Evolutionary conservation across 108 stramenopile species (phyloP).

Genomic region (Cyclotella distinguenda): DNA sequence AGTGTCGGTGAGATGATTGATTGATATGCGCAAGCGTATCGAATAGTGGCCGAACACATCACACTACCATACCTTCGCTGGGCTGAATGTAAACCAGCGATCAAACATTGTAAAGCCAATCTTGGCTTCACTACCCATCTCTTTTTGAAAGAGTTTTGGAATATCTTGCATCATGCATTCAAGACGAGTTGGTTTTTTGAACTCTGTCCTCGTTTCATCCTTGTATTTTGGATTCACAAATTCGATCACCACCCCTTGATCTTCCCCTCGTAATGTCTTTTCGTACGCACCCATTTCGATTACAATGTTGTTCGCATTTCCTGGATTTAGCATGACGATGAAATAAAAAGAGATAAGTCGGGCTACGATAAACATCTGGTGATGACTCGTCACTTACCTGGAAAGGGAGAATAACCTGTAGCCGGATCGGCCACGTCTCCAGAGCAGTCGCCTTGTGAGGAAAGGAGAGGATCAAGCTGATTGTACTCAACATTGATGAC

Average conservation of each 20-base stretch:
- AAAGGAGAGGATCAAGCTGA: conserved; percentile 93
- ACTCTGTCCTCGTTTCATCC: conserved; percentile 87
- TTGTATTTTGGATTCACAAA: conserved; percentile 99
- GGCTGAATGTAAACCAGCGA: conserved; percentile 94
- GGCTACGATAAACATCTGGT: conserved; percentile 7
- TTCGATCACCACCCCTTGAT: conserved; percentile 85
- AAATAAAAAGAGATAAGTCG: conserved; percentile 57
- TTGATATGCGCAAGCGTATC: neutral
- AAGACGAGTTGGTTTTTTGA: conserved; percentile 97
- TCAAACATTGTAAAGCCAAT: conserved; percentile 97
- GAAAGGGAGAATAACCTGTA: conserved; percentile 93
- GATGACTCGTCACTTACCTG: conserved; percentile 59
- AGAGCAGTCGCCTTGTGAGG: conserved; percentile 70
- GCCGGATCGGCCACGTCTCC: conserved; percentile 92
- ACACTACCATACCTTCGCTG: conserved; percentile 90
- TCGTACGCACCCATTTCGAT: conserved; percentile 87
- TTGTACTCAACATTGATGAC: conserved; percentile 99
- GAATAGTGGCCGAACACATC: neutral
- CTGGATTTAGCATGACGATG: conserved; percentile 51
- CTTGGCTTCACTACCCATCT: conserved; percentile 80
- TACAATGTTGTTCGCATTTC: conserved; percentile 96
- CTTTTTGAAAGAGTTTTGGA: conserved; percentile 93
- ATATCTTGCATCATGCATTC: conserved; percentile 98
- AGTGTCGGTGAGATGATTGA: neutral
- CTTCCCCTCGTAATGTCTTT: conserved; percentile 63